Evolutionary conservation across 139 green algal species (phyloP).

Genomic region (Ulvella scutata): DNA sequence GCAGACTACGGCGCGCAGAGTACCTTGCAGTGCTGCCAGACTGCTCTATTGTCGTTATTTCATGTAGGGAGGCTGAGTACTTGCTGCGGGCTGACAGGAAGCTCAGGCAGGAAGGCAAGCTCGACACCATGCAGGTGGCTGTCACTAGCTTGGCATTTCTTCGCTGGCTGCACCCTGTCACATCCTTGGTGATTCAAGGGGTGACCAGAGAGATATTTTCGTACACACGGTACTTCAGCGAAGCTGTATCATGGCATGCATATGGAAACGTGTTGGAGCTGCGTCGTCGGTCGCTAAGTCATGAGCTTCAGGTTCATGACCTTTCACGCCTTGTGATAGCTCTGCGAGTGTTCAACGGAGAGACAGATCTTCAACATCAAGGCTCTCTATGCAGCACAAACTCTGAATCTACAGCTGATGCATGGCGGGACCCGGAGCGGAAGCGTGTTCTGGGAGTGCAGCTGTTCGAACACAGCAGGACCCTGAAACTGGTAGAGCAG

Average conservation of each 20-base stretch:
- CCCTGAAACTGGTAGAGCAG: background rate
- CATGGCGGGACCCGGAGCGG: background rate
- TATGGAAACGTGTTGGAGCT: background rate
- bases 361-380: background rate
- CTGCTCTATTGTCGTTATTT: background rate
- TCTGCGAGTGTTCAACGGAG: background rate
- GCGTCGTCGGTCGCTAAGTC: no score
- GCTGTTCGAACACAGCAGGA: background rate
- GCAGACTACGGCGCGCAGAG: background rate
- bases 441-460: background rate
- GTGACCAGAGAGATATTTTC: no score
- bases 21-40: background rate
- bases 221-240: no score
- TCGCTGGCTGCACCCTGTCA: background rate
- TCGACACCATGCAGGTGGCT: background rate
- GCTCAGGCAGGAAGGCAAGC: background rate
- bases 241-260: background rate
- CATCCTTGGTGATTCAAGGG: no score
- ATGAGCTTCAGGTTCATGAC: background rate
- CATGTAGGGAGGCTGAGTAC: background rate
- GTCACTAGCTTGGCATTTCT: background rate
- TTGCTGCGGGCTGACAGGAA: background rate
- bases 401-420: background rate
- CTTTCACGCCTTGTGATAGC: background rate
- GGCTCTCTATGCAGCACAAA: no score